Evolutionary conservation across 192 early-diverging fungal genomes (phyloP).

Genomic region (Gonapodya sp.): DNA sequence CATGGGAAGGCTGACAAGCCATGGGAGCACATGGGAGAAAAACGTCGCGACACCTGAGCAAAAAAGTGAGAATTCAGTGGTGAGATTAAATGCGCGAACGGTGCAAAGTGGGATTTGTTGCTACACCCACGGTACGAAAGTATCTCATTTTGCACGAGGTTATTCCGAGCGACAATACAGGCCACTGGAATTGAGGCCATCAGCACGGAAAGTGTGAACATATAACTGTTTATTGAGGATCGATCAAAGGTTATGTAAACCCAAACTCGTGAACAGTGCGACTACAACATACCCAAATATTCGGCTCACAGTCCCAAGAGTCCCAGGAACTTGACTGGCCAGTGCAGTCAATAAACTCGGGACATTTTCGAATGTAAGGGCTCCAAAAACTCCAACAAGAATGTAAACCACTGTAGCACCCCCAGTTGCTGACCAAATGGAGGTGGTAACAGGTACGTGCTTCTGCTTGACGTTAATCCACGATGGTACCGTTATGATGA

Average conservation of each 20-base stretch:
- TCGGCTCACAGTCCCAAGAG: not conserved
- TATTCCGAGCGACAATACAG: not conserved
- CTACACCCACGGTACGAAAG: not conserved
- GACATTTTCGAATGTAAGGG: not conserved
- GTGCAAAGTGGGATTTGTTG: too few species aligned
- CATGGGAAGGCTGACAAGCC: not conserved
- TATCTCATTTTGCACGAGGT: not conserved
- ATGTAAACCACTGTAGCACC: not conserved
- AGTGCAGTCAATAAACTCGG: not conserved
- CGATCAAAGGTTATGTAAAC: too few species aligned
- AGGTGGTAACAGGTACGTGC: not conserved
- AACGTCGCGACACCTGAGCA: not conserved
- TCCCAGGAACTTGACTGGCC: not conserved
- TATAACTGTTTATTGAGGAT: not conserved
- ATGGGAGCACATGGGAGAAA: not conserved
- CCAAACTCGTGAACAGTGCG: too few species aligned
- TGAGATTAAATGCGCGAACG: not conserved
- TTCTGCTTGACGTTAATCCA: not conserved
- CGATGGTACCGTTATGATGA: not conserved
- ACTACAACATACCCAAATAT: not conserved
- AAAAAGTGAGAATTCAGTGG: not conserved
- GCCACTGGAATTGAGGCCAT: not conserved
- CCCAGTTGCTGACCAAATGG: not conserved
- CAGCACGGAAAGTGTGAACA: not conserved
- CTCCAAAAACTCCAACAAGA: not conserved